Evolutionary conservation across 257 asterid species (phyloP).

Genomic region (Buddleja alternifolia): DNA sequence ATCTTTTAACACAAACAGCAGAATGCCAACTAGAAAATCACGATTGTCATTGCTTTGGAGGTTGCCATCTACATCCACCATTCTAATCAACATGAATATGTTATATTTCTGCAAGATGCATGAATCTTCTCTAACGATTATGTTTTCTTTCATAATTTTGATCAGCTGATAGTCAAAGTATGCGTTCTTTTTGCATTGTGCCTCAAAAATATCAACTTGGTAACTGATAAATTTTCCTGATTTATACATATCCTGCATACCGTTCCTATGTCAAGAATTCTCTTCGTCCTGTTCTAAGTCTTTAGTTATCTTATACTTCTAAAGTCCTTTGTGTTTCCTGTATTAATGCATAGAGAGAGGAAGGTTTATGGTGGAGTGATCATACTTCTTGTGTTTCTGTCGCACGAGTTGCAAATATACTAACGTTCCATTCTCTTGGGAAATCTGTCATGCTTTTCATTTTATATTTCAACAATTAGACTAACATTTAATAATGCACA

Average conservation of each 20-base stretch:
- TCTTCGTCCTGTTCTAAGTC: slow-evolving; percentile 10
- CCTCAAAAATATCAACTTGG: slow-evolving; percentile 23
- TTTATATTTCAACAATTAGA: slow-evolving; percentile 28
- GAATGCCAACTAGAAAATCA: slow-evolving; percentile 77
- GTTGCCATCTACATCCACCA: slow-evolving; percentile 43
- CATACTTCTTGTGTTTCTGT: slow-evolving; percentile 15
- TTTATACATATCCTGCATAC: background rate
- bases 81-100: slow-evolving; percentile 17
- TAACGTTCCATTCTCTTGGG: slow-evolving; percentile 27
- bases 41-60: slow-evolving; percentile 96
- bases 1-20: slow-evolving; percentile 57
- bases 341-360: slow-evolving; percentile 12
- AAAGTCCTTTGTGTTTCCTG: slow-evolving; percentile 22
- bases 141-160: background rate
- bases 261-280: slow-evolving; percentile 12
- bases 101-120: slow-evolving; percentile 9
- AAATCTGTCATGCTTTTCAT: slow-evolving; percentile 22
- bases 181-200: slow-evolving; percentile 6
- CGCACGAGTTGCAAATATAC: slow-evolving; percentile 23
- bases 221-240: background rate
- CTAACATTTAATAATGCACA: slow-evolving; percentile 50
- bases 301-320: background rate
- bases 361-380: slow-evolving; percentile 13
- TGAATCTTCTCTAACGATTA: background rate
- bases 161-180: slow-evolving; percentile 21